Base-by-base conservation (phyloP, 371 early-diverging fungal genomes). In the Mortierella sp. region DNA sequence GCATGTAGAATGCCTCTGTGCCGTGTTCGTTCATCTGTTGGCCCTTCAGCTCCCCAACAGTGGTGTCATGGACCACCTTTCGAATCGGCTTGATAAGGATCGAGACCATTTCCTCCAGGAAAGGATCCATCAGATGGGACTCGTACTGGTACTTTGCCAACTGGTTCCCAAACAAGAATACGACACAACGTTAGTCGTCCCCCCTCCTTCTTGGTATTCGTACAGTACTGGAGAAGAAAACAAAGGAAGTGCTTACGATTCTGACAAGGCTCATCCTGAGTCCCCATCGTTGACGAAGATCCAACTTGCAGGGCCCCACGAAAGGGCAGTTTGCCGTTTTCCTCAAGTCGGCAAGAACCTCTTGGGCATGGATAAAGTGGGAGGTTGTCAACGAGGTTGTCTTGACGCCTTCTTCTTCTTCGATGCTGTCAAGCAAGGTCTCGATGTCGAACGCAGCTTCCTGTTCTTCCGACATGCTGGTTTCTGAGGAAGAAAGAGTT, bases 41-140 rank as follows among this genome's bases (percentile, higher is more conserved):
- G 18, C 47, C 83, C 61, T 67, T 70, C 48, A 48, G 56, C 4
- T 68, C 61, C 5, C 71, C 64, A 53, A 78, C 67, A 54, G 82
- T 79, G 30, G 64, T 52, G 6, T 72, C 72, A 23, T 72, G 81
- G 12, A 84, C 80, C 55, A 73, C 79, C 39, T 72, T 78, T 61
- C 91, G 84, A 27, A 94, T 79, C 13, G 79, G 82, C 6, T 69
- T 62, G 59, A 94, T 86, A n/a, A 90, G 66, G 31, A 90, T 89
- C n/a, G 74, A 51, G 12, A 94, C 83, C 53, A 96, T 85, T 24
- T 57, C 65, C 55, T 94, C 96, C 54, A 98, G 80, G 71, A 85
- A 83, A 18, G 93, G 91, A 72, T 98, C 98, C 5, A 98, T 89
- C 19, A 96, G 80, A 58, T 90, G 90, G 3, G 98, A 90, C 71